phyloP scores from a whole-genome alignment of 2,329 filamentous ascomycete genomes.

The Diaporthe caulivora region DNA sequence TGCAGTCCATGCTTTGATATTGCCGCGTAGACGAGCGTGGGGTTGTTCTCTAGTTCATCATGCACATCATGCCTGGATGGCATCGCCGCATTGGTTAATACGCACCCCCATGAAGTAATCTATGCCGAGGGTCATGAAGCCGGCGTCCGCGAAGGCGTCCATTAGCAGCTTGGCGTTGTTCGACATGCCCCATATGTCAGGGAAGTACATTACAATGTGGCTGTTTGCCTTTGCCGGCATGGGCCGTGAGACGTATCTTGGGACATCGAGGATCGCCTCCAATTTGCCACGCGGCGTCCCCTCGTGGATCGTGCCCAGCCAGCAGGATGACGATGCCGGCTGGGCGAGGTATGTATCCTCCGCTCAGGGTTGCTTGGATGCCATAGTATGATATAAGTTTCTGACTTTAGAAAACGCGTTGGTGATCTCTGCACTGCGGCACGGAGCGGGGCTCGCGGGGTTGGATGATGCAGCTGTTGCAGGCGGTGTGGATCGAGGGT shows the following conservation, averaged over 20 bases:
- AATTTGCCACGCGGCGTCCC: constrained; percentile 52
- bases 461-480: background rate
- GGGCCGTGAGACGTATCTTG: constrained; percentile 53
- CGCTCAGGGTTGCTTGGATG: background rate
- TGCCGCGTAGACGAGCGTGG: too few relatives aligned
- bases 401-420: background rate
- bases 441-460: constrained; percentile 8
- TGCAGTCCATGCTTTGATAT: background rate
- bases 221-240: constrained; percentile 51
- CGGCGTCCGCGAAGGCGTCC: constrained; percentile 59
- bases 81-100: background rate
- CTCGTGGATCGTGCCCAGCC: constrained; percentile 53
- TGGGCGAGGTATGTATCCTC: constrained; percentile 47
- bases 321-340: constrained; percentile 53
- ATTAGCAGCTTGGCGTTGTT: constrained; percentile 58
- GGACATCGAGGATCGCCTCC: constrained; percentile 49
- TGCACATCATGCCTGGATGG: background rate
- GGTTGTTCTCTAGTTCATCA: background rate
- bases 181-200: constrained; percentile 59
- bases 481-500: background rate
- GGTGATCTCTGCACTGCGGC: background rate
- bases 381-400: background rate
- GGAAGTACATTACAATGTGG: constrained; percentile 58
- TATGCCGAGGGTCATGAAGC: constrained; percentile 56
- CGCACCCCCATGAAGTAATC: constrained; percentile 59